Conservation (phyloP, 2,329 filamentous ascomycete genomes). For the Stenocarpella maydis region DNA sequence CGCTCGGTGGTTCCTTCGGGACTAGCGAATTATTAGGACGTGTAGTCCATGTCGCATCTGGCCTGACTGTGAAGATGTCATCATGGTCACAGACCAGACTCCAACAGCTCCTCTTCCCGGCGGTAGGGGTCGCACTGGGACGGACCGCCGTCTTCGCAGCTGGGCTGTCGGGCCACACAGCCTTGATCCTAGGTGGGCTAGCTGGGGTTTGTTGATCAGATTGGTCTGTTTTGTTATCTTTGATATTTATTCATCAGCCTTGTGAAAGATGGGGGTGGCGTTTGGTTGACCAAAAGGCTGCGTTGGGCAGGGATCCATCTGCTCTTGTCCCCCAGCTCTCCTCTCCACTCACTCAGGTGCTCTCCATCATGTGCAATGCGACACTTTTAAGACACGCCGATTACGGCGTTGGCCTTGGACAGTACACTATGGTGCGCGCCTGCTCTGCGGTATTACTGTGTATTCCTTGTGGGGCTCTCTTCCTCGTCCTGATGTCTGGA, state of each 20-base stretch:
- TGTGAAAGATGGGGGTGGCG: neutral
- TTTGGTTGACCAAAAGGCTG: no score
- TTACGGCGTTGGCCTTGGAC: constrained; percentile 29
- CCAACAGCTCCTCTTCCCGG: neutral
- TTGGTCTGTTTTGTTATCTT: constrained; percentile 22
- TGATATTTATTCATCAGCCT: constrained; percentile 21
- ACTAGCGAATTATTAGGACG: constrained; percentile 18
- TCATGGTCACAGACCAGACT: no score
- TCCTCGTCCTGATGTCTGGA: neutral
- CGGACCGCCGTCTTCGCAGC: constrained; percentile 14
- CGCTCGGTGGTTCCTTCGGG: neutral
- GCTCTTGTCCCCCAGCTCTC: no score
- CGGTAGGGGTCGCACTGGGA: constrained; percentile 24
- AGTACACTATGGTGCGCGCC: no score
- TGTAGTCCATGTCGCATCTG: constrained; percentile 9
- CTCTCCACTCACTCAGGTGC: no score
- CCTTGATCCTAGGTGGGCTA: no score
- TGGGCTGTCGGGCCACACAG: neutral
- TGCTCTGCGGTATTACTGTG: neutral
- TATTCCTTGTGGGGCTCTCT: neutral
- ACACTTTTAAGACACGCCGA: constrained; percentile 25
- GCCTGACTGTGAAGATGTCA: neutral
- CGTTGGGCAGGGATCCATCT: no score
- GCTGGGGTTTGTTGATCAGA: constrained; percentile 3
- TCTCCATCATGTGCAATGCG: constrained; percentile 23